Evolutionary conservation across 2,329 filamentous ascomycete genomes (phyloP).

Genomic region (Exserohilum turcica): DNA sequence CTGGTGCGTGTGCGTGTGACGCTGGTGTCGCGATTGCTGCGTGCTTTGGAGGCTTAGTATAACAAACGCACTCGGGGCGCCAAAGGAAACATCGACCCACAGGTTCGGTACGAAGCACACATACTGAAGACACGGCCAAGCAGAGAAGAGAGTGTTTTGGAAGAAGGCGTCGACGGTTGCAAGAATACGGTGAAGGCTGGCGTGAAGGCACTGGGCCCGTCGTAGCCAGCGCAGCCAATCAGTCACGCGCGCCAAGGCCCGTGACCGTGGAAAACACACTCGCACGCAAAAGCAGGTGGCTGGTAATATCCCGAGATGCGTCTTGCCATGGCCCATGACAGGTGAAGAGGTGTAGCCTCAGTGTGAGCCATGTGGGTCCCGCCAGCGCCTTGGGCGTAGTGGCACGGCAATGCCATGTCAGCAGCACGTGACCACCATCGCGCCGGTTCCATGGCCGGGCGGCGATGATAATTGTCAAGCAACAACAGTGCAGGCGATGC

Average conservation of each 20-base stretch:
- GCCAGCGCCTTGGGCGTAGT: background rate
- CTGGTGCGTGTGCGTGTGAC: slow-evolving; percentile 7
- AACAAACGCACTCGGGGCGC: slow-evolving; percentile 10
- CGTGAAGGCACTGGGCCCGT: slow-evolving; percentile 19
- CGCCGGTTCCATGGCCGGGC: background rate
- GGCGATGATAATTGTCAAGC: too few species aligned
- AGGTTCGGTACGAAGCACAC: slow-evolving; percentile 17
- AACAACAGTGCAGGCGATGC: too few species aligned
- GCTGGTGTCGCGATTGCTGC: slow-evolving; percentile 12
- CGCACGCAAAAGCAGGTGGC: background rate
- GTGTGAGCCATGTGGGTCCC: slow-evolving; percentile 1
- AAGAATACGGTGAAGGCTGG: slow-evolving; percentile 14
- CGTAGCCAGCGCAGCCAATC: slow-evolving; percentile 15
- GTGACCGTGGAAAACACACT: background rate
- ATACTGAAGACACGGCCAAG: slow-evolving; percentile 13
- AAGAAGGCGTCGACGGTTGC: background rate
- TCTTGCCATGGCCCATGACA: background rate
- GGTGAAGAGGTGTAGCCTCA: background rate
- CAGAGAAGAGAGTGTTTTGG: background rate
- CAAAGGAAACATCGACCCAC: slow-evolving; percentile 7
- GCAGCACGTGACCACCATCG: background rate
- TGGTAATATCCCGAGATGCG: background rate
- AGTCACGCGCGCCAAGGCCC: slow-evolving; percentile 15
- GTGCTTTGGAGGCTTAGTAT: slow-evolving; percentile 25
- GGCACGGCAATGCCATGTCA: background rate